Base-by-base conservation (phyloP, 768 basidiomycete genomes). In the Hypholoma sublateritium region DNA sequence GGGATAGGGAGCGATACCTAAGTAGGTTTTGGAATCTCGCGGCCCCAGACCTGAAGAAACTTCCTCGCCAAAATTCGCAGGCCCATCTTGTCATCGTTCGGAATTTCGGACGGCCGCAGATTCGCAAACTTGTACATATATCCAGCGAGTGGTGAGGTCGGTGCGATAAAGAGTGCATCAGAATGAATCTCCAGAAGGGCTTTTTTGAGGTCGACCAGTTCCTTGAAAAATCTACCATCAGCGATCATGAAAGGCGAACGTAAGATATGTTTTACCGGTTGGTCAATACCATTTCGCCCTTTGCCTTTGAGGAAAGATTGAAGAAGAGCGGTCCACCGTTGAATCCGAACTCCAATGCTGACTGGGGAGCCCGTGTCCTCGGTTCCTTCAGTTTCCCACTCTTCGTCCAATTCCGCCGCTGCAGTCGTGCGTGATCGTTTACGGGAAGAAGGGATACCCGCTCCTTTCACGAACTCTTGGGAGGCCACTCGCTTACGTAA, bases 271-370 rank as follows among this genome's bases (percentile, higher is more conserved):
- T 6, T 6, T 17, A 28, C 12, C n/a, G 17, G n/a, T 5, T 9
- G 9, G 6, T 9, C 28, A 9, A 32, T 5, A 32, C 28, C 28
- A 9, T 32, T 32, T 32, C 28, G 32, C 4, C 21, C 13, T 42
- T 53, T 53, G 8, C 42, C 53, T 35, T 45, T 45, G 7, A 53
- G 42, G 21, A 53, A 46, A 21, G 28, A 17, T 17, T 24, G n/a
- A 24, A 53, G n/a, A 14, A 53, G 25, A 45, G 53, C 11, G n/a
- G 25, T 44, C 53, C 53, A 53, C 19, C 19, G 53, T 19, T 35
- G 28, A 13, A 45, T 32, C 8, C 53, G 42, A 35, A 4, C 32
- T 14, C 43, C 42, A 32, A 45, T 17, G 12, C 17, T 17, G 16
- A 24, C 5, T 25, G 19, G 22, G 7, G 25, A 14, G 22, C 25